phyloP scores from a whole-genome alignment of 192 early-diverging fungal genomes.

The Podila clonocystis region DNA sequence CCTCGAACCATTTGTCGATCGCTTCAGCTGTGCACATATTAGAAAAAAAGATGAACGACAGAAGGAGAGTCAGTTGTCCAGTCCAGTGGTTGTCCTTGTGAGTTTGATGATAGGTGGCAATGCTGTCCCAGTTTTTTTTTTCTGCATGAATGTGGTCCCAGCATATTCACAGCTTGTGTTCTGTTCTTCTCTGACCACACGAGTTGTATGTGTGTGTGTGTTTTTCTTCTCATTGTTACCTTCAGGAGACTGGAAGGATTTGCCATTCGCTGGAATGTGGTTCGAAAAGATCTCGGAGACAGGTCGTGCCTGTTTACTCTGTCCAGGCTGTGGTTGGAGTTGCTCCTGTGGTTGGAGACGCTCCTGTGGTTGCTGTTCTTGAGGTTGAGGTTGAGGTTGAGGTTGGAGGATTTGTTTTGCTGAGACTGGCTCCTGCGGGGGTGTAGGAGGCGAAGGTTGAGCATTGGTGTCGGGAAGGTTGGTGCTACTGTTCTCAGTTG shows the following conservation, averaged over 20 bases:
- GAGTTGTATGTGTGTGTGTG: not conserved
- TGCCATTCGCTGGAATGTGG: slow-evolving; percentile 27
- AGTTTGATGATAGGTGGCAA: too few species aligned
- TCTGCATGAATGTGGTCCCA: slow-evolving; percentile 1
- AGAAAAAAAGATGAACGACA: too few species aligned
- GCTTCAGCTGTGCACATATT: slow-evolving; percentile 55
- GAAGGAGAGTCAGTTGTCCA: not conserved
- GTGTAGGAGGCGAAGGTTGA: slow-evolving; percentile 38
- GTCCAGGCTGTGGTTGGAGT: slow-evolving; percentile 12
- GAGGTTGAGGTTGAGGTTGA: not conserved
- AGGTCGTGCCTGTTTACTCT: slow-evolving; percentile 18
- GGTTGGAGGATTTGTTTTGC: not conserved
- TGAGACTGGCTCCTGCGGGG: slow-evolving; percentile 19
- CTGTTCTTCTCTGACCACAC: too few species aligned
- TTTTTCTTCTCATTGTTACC: slow-evolving; percentile 14
- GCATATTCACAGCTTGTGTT: not conserved
- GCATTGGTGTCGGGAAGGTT: slow-evolving; percentile 22
- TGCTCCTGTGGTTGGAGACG: slow-evolving; percentile 13
- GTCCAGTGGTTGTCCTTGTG: not conserved
- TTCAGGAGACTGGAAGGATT: slow-evolving; percentile 48
- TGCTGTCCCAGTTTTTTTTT: not conserved
- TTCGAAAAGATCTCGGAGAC: slow-evolving; percentile 47
- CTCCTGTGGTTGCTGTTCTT: slow-evolving; percentile 2
- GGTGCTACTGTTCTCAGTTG: slow-evolving; percentile 36
- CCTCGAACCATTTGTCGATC: slow-evolving; percentile 93